These are phyloP conservation scores for Phyllosticta ampelicida DNA, from an alignment of 2,329 filamentous ascomycete genomes.

Conservation along the genomic window DNA sequence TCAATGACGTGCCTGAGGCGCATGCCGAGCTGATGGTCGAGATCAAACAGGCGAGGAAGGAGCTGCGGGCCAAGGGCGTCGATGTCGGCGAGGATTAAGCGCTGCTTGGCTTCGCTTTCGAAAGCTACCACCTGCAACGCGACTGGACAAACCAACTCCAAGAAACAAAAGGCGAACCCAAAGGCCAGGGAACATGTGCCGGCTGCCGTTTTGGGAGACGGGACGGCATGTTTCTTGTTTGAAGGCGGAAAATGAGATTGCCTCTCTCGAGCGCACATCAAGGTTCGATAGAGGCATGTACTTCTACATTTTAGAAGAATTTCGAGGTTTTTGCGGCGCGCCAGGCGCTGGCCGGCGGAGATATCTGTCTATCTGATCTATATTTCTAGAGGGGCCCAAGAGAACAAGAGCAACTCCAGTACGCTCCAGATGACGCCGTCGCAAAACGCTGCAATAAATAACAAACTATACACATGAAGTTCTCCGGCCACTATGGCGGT, in stretches of 20 bases:
- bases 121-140: neutral
- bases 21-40: constrained; percentile 81
- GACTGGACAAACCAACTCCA: neutral
- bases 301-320: neutral
- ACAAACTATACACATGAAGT: neutral
- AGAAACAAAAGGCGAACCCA: neutral
- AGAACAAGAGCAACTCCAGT: neutral
- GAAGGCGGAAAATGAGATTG: neutral
- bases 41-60: constrained; percentile 64
- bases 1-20: constrained; percentile 89
- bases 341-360: neutral
- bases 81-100: constrained; percentile 53
- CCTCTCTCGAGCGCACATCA: neutral
- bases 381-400: neutral
- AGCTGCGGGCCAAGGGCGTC: constrained; percentile 64
- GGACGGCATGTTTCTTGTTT: neutral
- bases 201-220: neutral
- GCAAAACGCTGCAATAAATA: neutral
- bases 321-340: neutral
- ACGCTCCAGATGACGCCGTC: neutral
- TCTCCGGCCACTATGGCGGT: no score
- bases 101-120: neutral
- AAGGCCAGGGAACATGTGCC: neutral
- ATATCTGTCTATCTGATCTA: neutral
- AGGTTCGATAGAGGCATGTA: neutral